Evolutionary conservation across 495 filamentous ascomycete genomes (phyloP), one percentile per base, ranked within the genome.

Genomic region (Hyaloscypha finlandica): DNA sequence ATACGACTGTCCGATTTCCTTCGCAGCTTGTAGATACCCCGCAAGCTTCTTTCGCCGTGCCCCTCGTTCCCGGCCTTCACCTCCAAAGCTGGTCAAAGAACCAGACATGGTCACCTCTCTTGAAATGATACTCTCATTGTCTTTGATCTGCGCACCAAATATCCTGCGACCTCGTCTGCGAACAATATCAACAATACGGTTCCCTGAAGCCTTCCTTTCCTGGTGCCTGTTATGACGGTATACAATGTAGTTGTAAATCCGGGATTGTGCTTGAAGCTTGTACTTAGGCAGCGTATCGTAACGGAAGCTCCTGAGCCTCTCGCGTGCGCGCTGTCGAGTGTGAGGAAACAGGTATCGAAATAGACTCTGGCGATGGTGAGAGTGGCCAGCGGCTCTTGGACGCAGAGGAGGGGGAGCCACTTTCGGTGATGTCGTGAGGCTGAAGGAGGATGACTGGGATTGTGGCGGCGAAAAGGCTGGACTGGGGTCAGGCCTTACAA

Each of bases 1-100:
- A 76, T 99, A 99, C 33, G 89, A 87, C 77, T 97, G 94, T 63
- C 92, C 86, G 67, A 98, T 77, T 77, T 98, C 94, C 70, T 93
- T 96, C 22, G 94, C 96, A 35, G 94, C 92, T 45, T 91, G 92
- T 31, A 95, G 77, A 73, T 94, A 96, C 16, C 90, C 92, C 31
- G 90, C 92, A 19, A 97, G 76, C 83, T 90, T 96, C 76, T 85
- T 90, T 66, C 95, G 84, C 55, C 92, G 79, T 14, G 86, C 78
- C 3, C 94, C 92, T 25, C 82, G 79, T 72, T 91, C 90, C 32
- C 84, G 75, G 3, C 67, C 66, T 31, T 68, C 73, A 31, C 71
- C 61, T 54, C 42, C 20, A 31, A 56, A 31, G 53, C 53, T 30
- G 20, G 8, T 56, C 22, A 29, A 25, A 56, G 22, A 29, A 25